Base-by-base conservation (phyloP, 108 stramenopile species). In the Cyclotella cryptica region DNA sequence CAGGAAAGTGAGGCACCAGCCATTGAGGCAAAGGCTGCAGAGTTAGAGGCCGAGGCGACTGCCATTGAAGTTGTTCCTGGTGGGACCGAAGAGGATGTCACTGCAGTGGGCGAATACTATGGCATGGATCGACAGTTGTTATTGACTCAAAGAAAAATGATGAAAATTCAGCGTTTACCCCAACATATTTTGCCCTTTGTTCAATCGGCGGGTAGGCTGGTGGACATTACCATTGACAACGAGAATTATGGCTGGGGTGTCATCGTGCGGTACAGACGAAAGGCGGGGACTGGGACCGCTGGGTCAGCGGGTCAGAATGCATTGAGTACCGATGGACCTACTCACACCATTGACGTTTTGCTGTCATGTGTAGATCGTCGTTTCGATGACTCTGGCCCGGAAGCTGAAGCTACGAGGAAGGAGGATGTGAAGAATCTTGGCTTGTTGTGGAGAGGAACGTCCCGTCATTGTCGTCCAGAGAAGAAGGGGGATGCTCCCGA, bases 171-270 rank as follows among this genome's bases (percentile, higher is more conserved):
- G n/a, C 91, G 90, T 59, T 81, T 93, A 47, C 97, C 98, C 0
- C 88, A 95, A 45, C 81, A 97, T 80, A 86, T 93, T 73, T 47
- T 95, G n/a, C 96, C 92, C 26, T 99, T 98, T 74, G 85, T 99
- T 18, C 87, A 97, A 77, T 75, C 77, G 26, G 39, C 92, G 11
- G 96, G 97, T 14, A 85, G 98, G 19, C 77, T 98, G 21, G 74
- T 97, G 28, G 92, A 96, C 66, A 84, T 93, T 7, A 71, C 81
- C 26, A 92, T 96, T 52, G 90, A 93, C 44, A 88, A 86, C 21
- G 88, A 92, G 59, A 83, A 87, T 61, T 99, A 74, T 85, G 98
- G 96, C 24, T 99, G 96, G 96, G 97, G 93, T 61, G 87, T 93
- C 17, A 64, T 97, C 28, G 83, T 94, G 17, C 65, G 86, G 10